These are phyloP conservation scores for Aspergillus aculeatinus DNA, from an alignment of 2,329 filamentous ascomycete species.

Conservation along the genomic window DNA sequence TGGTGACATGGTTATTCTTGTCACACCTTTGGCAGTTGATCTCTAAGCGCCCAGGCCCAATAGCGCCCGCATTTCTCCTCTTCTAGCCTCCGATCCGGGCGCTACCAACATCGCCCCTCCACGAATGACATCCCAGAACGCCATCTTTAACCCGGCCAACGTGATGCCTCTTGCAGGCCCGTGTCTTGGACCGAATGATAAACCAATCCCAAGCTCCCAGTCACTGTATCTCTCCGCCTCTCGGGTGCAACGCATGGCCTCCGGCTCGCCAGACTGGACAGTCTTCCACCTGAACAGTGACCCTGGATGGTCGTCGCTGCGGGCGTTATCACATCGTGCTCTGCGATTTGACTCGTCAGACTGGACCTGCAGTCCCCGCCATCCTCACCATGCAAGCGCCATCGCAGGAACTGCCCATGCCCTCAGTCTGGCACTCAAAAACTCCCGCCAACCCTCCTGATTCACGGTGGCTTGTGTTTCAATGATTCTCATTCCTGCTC, in stretches of 20 bases:
- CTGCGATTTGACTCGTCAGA: constrained; percentile 29
- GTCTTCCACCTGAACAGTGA: background rate
- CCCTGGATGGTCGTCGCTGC: constrained; percentile 22
- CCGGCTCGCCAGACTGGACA: background rate
- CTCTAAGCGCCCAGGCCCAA: constrained; percentile 28
- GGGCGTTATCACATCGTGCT: constrained; percentile 33
- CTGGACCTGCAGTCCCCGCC: constrained; percentile 12
- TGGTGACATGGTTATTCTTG: background rate
- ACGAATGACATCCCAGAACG: constrained; percentile 26
- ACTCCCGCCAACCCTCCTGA: constrained; percentile 26
- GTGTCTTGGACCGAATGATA: constrained; percentile 9
- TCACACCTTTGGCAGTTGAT: constrained; percentile 11
- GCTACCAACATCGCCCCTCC: constrained; percentile 26
- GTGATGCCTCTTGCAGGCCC: constrained; percentile 37
- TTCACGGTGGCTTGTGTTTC: constrained; percentile 25
- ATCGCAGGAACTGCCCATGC: constrained; percentile 19
- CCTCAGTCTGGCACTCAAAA: constrained; percentile 32
- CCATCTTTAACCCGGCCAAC: constrained; percentile 10
- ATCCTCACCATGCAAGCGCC: constrained; percentile 10
- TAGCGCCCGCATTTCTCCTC: constrained; percentile 18
- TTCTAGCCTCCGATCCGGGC: constrained; percentile 31
- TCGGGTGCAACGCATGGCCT: constrained; percentile 8
- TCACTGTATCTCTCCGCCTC: background rate
- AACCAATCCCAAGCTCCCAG: constrained; percentile 10
- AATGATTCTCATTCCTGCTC: constrained; percentile 15